These are phyloP conservation scores for Cryoendolithus antarcticus DNA, from an alignment of 2,329 filamentous ascomycete genomes.

Conservation along the genomic window DNA sequence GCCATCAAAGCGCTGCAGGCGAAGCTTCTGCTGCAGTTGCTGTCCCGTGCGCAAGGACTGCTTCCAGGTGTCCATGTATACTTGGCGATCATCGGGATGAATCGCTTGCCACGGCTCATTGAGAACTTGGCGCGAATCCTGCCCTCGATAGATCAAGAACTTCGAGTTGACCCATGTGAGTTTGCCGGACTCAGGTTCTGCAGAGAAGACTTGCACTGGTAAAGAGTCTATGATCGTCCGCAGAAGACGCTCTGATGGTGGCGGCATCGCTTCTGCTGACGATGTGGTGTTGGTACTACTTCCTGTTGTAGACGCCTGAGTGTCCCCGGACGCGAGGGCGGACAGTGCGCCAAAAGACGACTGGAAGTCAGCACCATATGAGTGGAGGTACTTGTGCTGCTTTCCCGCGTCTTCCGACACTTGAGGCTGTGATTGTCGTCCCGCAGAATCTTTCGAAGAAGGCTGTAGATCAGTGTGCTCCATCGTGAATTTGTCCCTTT, in stretches of 20 bases:
- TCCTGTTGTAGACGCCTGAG: slow-evolving; percentile 17
- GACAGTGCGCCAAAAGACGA: slow-evolving; percentile 67
- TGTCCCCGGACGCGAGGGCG: slow-evolving; percentile 10
- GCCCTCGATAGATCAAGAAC: slow-evolving; percentile 79
- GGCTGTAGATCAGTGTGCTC: slow-evolving; percentile 13
- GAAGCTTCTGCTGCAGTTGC: slow-evolving; percentile 79
- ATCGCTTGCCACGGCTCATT: slow-evolving; percentile 84
- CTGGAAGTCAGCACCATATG: slow-evolving; percentile 71
- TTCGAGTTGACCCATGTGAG: slow-evolving; percentile 96
- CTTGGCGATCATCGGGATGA: slow-evolving; percentile 68
- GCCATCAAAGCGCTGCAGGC: slow-evolving; percentile 76
- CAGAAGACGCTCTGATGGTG: slow-evolving; percentile 66
- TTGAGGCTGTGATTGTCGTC: slow-evolving; percentile 12
- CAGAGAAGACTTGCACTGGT: slow-evolving; percentile 87
- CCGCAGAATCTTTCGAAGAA: neutral
- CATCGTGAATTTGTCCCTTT: slow-evolving; percentile 1
- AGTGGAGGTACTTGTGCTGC: slow-evolving; percentile 61
- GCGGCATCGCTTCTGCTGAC: slow-evolving; percentile 53
- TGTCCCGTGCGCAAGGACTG: slow-evolving; percentile 78
- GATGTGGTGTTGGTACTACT: slow-evolving; percentile 18
- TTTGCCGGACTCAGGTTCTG: slow-evolving; percentile 71
- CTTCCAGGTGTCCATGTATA: slow-evolving; percentile 72
- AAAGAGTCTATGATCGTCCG: slow-evolving; percentile 82
- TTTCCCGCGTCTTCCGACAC: slow-evolving; percentile 22
- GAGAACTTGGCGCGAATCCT: slow-evolving; percentile 69